Conservation (phyloP, 2,329 filamentous ascomycete species). For the Colletotrichum endophyticum region DNA sequence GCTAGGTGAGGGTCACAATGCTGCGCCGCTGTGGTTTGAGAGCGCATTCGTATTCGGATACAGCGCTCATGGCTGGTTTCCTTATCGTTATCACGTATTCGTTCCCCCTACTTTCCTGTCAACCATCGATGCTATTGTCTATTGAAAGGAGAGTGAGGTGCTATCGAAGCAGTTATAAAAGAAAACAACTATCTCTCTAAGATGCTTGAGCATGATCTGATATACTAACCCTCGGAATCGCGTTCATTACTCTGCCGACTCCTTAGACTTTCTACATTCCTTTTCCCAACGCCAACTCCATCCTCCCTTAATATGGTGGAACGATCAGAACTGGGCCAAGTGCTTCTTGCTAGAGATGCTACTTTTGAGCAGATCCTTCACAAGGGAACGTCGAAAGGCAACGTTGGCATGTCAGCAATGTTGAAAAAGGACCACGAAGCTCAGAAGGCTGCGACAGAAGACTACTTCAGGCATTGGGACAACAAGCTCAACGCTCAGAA, state of each 20-base stretch:
- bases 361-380: constrained; percentile 81
- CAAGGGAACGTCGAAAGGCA: constrained; percentile 62
- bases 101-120: not conserved
- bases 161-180: not conserved
- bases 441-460: constrained; percentile 82
- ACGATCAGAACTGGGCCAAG: not conserved
- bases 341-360: constrained; percentile 57
- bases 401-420: constrained; percentile 78
- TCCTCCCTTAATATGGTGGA: not conserved
- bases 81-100: constrained; percentile 8
- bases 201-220: not conserved
- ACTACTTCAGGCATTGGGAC: constrained; percentile 98
- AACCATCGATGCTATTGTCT: not conserved
- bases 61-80: not conserved
- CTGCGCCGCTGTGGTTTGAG: not conserved
- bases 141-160: not conserved
- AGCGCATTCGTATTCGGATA: constrained; percentile 18
- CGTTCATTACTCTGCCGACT: not conserved
- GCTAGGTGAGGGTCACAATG: too few species aligned
- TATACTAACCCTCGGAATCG: not conserved
- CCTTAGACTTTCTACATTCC: not conserved
- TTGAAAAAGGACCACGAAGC: constrained; percentile 78
- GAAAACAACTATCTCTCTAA: not conserved
- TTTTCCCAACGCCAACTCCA: too few species aligned
- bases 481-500: constrained; percentile 73